Base-by-base conservation (phyloP, 2,329 filamentous ascomycete species). In the Blastomyces parvus region DNA sequence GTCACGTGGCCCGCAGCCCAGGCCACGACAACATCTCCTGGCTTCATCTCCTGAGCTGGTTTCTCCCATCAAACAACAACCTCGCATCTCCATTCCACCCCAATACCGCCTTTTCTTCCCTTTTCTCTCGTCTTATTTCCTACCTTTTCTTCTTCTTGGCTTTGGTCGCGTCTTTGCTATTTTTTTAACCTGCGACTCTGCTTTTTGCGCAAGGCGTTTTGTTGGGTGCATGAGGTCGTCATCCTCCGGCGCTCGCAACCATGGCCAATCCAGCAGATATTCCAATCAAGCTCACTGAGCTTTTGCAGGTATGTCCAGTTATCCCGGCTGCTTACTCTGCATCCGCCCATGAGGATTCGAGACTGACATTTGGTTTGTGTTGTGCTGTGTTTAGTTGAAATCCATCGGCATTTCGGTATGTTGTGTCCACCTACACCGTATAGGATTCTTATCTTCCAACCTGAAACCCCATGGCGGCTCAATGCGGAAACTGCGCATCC, bases 241-340 rank as follows among this genome's bases (percentile, higher is more conserved):
- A 63, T 60, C 63, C 70, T 71, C 68, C 74, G 73, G 73, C 75
- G 72, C 72, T 74, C 65, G 73, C 76, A 78, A 79, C 74, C 76
- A 81, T 81, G 79, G 79, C 78, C 52, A 55, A 73, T 84, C 87
- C 79, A 83, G 19, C 52, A 55, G 55, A 57, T 25, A 57, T 95
- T 75, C 91, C 90, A 74, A 96, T 96, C 81, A 91, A 91, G 83
- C 95, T 96, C 80, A 89, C 88, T 77, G 91, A 96, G 86, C 85
- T 93, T 74, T 84, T 93, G 77, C 89, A 92, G 82, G 86, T 88
- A 79, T 67, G 7, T n/a, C n/a, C 14, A 14, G 2, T 22, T 57
- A 13, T 8, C 33, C 11, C 19, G 22, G n/a, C 30, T 55, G 2
- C 48, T 25, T 8, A 50, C 48, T 11, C 19, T 5, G 52, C 14